phyloP scores from a whole-genome alignment of 768 basidiomycete species.

The Tremella fuciformis region DNA sequence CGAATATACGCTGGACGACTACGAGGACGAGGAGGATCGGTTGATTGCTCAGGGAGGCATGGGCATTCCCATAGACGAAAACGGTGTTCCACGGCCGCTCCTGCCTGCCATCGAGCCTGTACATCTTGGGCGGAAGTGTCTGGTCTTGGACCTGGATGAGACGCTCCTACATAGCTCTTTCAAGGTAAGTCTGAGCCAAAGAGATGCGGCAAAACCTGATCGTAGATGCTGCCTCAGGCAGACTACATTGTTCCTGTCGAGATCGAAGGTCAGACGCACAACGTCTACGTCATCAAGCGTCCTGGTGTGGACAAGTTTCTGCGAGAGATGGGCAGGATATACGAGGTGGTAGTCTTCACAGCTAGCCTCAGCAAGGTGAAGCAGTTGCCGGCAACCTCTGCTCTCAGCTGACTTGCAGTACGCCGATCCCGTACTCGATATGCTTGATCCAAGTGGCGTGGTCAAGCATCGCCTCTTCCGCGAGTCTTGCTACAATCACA shows the following conservation, averaged over 20 bases:
- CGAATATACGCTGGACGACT: conserved; percentile 47
- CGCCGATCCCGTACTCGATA: conserved; percentile 97
- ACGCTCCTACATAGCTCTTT: conserved; percentile 96
- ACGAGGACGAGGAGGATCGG: conserved; percentile 84
- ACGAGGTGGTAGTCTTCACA: conserved; percentile 96
- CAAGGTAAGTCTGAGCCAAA: conserved; percentile 68
- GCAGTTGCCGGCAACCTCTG: conserved; percentile 2
- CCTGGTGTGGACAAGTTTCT: conserved; percentile 97
- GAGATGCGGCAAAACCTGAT: conserved; percentile 3
- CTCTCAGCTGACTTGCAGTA: conserved; percentile 60
- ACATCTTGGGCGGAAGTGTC: conserved; percentile 85
- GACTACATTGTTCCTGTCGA: conserved; percentile 99
- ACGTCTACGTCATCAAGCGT: conserved; percentile 97
- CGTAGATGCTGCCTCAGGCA: conserved; percentile 82
- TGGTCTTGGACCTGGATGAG: conserved; percentile 95
- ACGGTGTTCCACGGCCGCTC: conserved; percentile 82
- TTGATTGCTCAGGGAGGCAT: conserved; percentile 87
- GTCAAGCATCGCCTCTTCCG: conserved; percentile 92
- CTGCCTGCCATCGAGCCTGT: conserved; percentile 76
- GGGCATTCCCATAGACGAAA: conserved; percentile 89
- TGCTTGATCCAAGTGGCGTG: conserved; percentile 85
- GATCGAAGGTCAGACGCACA: conserved; percentile 97
- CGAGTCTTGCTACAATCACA: conserved; percentile 98
- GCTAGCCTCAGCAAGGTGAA: conserved; percentile 93
- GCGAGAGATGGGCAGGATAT: conserved; percentile 97